These are phyloP conservation scores for Neoarthrinium moseri DNA, from an alignment of 2,329 filamentous ascomycete genomes.

Conservation along the genomic window DNA sequence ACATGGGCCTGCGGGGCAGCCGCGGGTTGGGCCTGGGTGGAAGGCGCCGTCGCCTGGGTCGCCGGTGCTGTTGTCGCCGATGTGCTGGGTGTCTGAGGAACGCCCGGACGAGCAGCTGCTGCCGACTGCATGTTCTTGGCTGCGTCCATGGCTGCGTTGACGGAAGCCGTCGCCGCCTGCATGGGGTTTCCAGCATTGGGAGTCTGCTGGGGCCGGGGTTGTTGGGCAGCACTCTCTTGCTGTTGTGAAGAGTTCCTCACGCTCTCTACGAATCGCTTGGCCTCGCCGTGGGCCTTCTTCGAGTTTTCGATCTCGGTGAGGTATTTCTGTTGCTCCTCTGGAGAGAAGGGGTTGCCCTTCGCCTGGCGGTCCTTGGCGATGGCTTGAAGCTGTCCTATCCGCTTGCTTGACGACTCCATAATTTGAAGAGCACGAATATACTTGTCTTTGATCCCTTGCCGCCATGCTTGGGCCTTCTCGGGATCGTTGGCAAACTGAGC, in stretches of 20 bases:
- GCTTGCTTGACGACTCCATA: slow-evolving; percentile 23
- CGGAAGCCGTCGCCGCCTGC: slow-evolving; percentile 29
- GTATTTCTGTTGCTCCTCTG: slow-evolving; percentile 16
- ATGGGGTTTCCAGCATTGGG: slow-evolving; percentile 22
- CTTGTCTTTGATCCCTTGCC: slow-evolving; percentile 18
- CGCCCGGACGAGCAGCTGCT: slow-evolving; percentile 19
- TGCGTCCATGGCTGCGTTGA: slow-evolving; percentile 30
- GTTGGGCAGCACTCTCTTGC: slow-evolving; percentile 19
- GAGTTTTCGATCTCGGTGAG: background rate
- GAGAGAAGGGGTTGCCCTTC: slow-evolving; percentile 17
- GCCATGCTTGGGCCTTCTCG: slow-evolving; percentile 20
- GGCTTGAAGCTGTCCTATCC: slow-evolving; percentile 16
- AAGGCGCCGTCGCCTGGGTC: slow-evolving; percentile 24
- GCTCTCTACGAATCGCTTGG: background rate
- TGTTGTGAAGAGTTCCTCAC: slow-evolving; percentile 11
- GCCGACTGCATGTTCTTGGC: slow-evolving; percentile 29
- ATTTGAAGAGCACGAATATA: slow-evolving; percentile 21
- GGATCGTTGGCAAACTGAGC: background rate
- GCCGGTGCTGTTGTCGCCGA: slow-evolving; percentile 14
- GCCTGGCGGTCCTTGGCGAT: slow-evolving; percentile 24
- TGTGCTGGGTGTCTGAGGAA: slow-evolving; percentile 20
- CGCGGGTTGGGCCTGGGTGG: slow-evolving; percentile 21
- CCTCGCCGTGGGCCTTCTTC: background rate
- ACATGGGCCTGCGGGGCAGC: slow-evolving; percentile 23
- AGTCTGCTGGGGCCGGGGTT: slow-evolving; percentile 20